Evolutionary conservation across 129 eudicot species (phyloP).

Genomic region (Lactuca saligna): DNA sequence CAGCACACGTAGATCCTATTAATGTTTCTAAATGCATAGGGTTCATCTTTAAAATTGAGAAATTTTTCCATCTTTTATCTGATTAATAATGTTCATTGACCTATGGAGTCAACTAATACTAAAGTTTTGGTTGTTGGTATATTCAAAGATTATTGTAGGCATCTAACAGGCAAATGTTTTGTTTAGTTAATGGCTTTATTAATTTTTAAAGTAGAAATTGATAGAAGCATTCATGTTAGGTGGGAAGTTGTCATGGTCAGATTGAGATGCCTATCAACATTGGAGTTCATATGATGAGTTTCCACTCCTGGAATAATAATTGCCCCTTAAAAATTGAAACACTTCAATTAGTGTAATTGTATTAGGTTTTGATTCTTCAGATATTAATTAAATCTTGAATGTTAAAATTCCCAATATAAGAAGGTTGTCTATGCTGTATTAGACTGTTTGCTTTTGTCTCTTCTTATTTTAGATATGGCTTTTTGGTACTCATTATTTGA

Average conservation of each 20-base stretch:
- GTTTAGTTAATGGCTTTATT: background rate
- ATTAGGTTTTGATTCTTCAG: background rate
- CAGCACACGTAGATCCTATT: background rate
- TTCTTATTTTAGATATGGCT: background rate
- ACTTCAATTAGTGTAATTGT: background rate
- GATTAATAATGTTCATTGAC: background rate
- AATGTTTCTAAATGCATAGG: background rate
- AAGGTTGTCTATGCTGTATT: slow-evolving; percentile 18
- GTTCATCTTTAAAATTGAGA: background rate
- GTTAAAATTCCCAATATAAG: background rate
- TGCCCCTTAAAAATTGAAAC: background rate
- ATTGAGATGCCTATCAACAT: slow-evolving; percentile 3
- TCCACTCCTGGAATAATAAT: background rate
- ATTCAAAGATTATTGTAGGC: background rate
- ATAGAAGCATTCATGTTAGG: slow-evolving; percentile 17
- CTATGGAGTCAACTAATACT: background rate
- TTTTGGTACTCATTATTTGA: background rate
- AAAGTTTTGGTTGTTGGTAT: background rate
- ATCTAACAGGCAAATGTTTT: slow-evolving; percentile 2
- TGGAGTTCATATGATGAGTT: background rate
- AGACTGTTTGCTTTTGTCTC: slow-evolving; percentile 18
- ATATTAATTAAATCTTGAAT: background rate
- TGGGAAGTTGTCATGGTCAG: background rate
- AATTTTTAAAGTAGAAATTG: slow-evolving; percentile 8
- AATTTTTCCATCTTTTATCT: background rate